phyloP scores from a whole-genome alignment of 441 rosid genomes.

The Euphorbia corollata region DNA sequence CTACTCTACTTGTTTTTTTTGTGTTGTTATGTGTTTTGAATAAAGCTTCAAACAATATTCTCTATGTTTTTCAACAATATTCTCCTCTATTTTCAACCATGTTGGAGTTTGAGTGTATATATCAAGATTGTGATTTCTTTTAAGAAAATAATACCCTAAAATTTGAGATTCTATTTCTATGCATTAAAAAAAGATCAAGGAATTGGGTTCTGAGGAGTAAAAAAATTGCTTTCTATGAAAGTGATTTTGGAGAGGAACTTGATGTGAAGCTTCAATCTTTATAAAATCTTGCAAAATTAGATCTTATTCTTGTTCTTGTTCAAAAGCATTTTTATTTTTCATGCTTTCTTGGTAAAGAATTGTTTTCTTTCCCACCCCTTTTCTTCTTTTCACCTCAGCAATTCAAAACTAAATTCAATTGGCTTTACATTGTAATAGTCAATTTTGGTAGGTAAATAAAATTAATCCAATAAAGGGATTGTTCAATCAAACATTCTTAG shows the following conservation, averaged over 20 bases:
- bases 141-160: not conserved
- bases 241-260: slow-evolving; percentile 20
- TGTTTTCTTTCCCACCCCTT: slow-evolving; percentile 14
- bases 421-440: slow-evolving; percentile 13
- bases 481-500: too few species aligned
- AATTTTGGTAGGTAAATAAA: not conserved
- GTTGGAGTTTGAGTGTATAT: slow-evolving; percentile 26
- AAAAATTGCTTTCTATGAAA: slow-evolving; percentile 6
- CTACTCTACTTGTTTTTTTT: slow-evolving; percentile 34
- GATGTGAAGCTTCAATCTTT: slow-evolving; percentile 22
- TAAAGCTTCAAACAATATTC: slow-evolving; percentile 30
- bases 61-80: slow-evolving; percentile 27
- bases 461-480: too few species aligned
- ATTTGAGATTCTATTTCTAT: not conserved
- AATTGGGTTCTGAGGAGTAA: slow-evolving; percentile 40
- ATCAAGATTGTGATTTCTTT: slow-evolving; percentile 19
- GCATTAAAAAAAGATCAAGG: slow-evolving; percentile 13
- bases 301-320: slow-evolving; percentile 38
- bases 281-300: slow-evolving; percentile 26
- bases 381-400: slow-evolving; percentile 10
- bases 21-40: slow-evolving; percentile 27
- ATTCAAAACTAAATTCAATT: slow-evolving; percentile 20
- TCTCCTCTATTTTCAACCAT: slow-evolving; percentile 18
- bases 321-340: slow-evolving; percentile 24
- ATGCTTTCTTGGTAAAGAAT: slow-evolving; percentile 8